A percentile compares a stretch with the other conserved stretches of the same genome.
These are phyloP conservation scores for Arctium minus DNA, from an alignment of 129 eudicot species.

Conservation along the genomic window DNA sequence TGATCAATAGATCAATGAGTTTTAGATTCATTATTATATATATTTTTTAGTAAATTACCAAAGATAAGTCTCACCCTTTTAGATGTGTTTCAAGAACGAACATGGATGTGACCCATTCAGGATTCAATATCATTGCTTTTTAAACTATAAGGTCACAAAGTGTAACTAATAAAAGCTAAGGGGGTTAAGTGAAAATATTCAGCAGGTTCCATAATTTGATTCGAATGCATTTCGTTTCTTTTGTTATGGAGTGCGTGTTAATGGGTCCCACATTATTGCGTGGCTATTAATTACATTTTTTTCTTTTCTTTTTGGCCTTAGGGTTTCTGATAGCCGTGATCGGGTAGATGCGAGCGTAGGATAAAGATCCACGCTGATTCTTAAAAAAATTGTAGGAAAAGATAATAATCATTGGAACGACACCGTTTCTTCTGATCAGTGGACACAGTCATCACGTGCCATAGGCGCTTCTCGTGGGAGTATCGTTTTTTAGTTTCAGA, in stretches of 20 bases:
- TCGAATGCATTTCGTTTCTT: not conserved
- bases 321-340: not conserved
- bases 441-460: conserved; percentile 10
- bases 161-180: not conserved
- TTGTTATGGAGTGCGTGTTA: conserved; percentile 13
- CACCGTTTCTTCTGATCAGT: not conserved
- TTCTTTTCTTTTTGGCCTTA: not conserved
- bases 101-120: not conserved
- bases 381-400: not conserved
- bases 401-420: not conserved
- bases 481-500: not conserved
- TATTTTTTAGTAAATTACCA: too few species aligned
- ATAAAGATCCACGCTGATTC: not conserved
- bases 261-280: conserved; percentile 8
- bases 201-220: conserved; percentile 4
- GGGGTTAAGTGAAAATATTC: not conserved
- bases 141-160: not conserved
- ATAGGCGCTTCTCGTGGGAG: conserved; percentile 17
- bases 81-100: not conserved
- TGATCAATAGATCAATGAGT: too few species aligned
- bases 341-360: conserved; percentile 2
- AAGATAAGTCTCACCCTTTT: not conserved
- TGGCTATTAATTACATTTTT: conserved; percentile 7
- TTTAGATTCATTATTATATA: too few species aligned
- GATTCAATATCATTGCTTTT: not conserved